A percentile compares a stretch with the other conserved stretches of the same genome.
These are phyloP conservation scores for Tympanopsis confertula DNA, from an alignment of 2,329 filamentous ascomycete species.

Conservation along the genomic window DNA sequence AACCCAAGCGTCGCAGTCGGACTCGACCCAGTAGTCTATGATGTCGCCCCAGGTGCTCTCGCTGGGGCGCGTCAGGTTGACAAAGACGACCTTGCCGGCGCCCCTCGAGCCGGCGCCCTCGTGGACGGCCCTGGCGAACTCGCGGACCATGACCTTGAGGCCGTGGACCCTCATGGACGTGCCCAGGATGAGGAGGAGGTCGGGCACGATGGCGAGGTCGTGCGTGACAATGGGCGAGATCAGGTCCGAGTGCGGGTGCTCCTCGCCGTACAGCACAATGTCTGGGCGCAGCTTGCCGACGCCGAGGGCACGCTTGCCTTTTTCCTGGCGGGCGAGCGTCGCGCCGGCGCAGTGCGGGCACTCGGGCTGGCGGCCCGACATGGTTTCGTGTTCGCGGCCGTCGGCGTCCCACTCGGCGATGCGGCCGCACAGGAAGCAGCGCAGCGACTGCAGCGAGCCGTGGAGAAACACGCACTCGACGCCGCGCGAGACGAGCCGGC, in stretches of 20 bases:
- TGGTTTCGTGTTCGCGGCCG: conserved; percentile 39
- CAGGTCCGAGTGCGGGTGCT: conserved; percentile 56
- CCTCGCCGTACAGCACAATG: conserved; percentile 65
- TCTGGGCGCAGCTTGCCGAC: conserved; percentile 60
- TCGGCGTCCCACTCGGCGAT: conserved; percentile 48
- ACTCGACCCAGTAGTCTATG: conserved; percentile 64
- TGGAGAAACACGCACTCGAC: conserved; percentile 62
- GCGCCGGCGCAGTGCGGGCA: conserved; percentile 55
- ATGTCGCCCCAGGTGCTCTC: conserved; percentile 64
- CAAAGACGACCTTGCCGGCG: conserved; percentile 59
- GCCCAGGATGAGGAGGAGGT: conserved; percentile 58
- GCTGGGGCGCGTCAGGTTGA: conserved; percentile 61
- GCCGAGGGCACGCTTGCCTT: conserved; percentile 54
- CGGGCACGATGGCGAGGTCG: conserved; percentile 51
- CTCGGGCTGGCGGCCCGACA: conserved; percentile 53
- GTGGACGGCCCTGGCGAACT: conserved; percentile 63
- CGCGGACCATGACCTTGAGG: conserved; percentile 57
- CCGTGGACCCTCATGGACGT: conserved; percentile 63
- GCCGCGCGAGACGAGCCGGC: conserved; percentile 18
- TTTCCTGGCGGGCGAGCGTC: conserved; percentile 48
- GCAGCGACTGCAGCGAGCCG: conserved; percentile 52
- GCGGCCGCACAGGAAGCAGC: conserved; percentile 51
- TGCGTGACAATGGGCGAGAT: conserved; percentile 60
- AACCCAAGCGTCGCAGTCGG: conserved; percentile 68
- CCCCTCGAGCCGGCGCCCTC: conserved; percentile 28